Conservation (phyloP, 139 green algal genomes). For the Auxenochlorella pyrenoidosa region DNA sequence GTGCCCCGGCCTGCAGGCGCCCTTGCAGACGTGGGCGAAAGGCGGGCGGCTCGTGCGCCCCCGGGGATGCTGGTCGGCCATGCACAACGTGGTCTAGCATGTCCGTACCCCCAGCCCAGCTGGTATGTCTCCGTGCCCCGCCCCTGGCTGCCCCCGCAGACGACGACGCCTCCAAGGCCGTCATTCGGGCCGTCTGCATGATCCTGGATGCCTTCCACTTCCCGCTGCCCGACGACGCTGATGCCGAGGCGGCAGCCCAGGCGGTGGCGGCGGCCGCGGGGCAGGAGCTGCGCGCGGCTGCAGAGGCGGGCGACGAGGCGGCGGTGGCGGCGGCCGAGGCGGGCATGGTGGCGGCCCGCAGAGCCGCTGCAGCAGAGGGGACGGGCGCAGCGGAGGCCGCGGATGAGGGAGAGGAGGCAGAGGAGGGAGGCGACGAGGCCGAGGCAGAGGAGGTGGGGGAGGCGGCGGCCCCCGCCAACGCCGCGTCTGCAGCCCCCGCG, state of each 20-base stretch:
- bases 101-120: too few species aligned
- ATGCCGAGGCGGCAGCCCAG: not conserved
- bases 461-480: constrained; percentile 10
- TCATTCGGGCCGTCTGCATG: constrained; percentile 74
- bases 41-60: too few species aligned
- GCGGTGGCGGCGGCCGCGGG: not conserved
- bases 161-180: constrained; percentile 46
- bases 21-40: too few species aligned
- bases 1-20: not conserved
- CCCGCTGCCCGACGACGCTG: constrained; percentile 42
- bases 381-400: not conserved
- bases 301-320: not conserved
- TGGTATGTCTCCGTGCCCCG: too few species aligned
- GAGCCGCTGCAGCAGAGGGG: not conserved
- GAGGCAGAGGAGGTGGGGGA: not conserved
- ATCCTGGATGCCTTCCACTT: constrained; percentile 91
- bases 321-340: constrained; percentile 4
- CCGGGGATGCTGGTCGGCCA: too few species aligned
- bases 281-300: not conserved
- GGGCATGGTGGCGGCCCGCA: not conserved
- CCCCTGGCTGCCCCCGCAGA: not conserved
- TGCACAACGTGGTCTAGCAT: too few species aligned
- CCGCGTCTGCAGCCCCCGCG: constrained; percentile 12
- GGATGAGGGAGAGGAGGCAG: not conserved
- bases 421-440: constrained; percentile 4